These are phyloP conservation scores for Ceratocystis cacaofunesta DNA, from an alignment of 2,329 filamentous ascomycete genomes.

Conservation along the genomic window DNA sequence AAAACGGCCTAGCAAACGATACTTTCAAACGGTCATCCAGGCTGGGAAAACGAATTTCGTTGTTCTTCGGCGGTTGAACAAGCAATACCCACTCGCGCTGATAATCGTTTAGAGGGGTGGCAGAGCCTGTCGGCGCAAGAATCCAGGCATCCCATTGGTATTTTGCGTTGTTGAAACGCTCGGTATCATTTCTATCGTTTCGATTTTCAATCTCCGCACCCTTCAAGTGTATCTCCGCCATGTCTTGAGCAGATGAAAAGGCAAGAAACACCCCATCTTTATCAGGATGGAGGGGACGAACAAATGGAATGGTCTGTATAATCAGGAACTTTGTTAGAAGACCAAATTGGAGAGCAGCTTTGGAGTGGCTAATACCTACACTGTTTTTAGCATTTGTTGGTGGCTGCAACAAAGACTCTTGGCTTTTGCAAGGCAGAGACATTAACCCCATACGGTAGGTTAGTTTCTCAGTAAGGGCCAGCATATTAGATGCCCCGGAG, in stretches of 20 bases:
- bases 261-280: slow-evolving; percentile 7
- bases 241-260: slow-evolving; percentile 9
- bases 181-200: slow-evolving; percentile 11
- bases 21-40: slow-evolving; percentile 9
- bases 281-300: neutral
- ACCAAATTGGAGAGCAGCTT: neutral
- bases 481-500: neutral
- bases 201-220: slow-evolving; percentile 13
- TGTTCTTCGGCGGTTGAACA: slow-evolving; percentile 4
- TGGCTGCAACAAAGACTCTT: neutral
- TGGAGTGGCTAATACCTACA: too few relatives aligned
- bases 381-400: too few relatives aligned
- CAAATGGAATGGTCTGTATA: neutral
- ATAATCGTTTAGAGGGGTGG: slow-evolving; percentile 1
- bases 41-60: slow-evolving; percentile 10
- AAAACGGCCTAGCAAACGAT: neutral
- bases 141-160: slow-evolving; percentile 15
- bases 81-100: slow-evolving; percentile 15
- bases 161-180: slow-evolving; percentile 12
- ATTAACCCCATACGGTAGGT: neutral
- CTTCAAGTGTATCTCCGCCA: slow-evolving; percentile 9
- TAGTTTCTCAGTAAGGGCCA: neutral
- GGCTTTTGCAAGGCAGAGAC: neutral
- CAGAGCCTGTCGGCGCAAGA: slow-evolving; percentile 2
- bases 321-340: neutral